These are phyloP conservation scores for Amanita polypyramis DNA, from an alignment of 768 basidiomycete species.

Conservation along the genomic window DNA sequence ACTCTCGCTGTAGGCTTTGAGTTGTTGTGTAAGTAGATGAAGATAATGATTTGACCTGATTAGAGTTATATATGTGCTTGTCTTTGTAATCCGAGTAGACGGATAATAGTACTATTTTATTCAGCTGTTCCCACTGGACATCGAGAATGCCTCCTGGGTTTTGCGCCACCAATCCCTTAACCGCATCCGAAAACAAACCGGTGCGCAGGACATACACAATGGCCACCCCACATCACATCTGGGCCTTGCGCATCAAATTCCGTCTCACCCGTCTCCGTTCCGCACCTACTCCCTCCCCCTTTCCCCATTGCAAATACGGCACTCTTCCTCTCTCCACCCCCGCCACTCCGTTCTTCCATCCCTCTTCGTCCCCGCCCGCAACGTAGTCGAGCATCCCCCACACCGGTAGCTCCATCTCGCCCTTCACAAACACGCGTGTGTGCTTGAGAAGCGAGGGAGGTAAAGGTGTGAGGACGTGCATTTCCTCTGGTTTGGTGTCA, in stretches of 20 bases:
- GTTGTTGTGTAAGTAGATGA: not conserved
- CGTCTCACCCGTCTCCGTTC: slow-evolving; percentile 67
- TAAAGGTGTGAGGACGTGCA: slow-evolving; percentile 80
- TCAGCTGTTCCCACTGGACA: too few relatives aligned
- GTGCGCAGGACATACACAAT: too few relatives aligned
- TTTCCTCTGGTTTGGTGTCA: slow-evolving; percentile 16
- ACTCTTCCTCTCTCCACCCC: slow-evolving; percentile 46
- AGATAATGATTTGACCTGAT: not conserved
- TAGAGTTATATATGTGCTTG: too few relatives aligned
- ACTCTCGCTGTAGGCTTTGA: not conserved
- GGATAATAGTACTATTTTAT: too few relatives aligned
- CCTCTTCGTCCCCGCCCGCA: slow-evolving; percentile 11
- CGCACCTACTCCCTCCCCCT: slow-evolving; percentile 58
- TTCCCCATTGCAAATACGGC: slow-evolving; percentile 76
- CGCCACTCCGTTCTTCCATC: slow-evolving; percentile 24
- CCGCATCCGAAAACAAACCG: too few relatives aligned
- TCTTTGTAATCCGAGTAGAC: too few relatives aligned
- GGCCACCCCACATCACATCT: slow-evolving; percentile 34
- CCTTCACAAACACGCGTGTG: slow-evolving; percentile 58
- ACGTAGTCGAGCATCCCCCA: slow-evolving; percentile 71
- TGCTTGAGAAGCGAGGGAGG: slow-evolving; percentile 33
- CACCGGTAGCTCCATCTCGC: slow-evolving; percentile 80
- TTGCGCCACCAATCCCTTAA: too few relatives aligned
- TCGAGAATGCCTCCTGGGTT: too few relatives aligned
- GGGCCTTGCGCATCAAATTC: slow-evolving; percentile 80